Percentiles rank a stretch among this genome's conserved stretches.
Evolutionary conservation across 352 stramenopile genomes (phyloP).

Genomic region (Globisporangium canariense): DNA sequence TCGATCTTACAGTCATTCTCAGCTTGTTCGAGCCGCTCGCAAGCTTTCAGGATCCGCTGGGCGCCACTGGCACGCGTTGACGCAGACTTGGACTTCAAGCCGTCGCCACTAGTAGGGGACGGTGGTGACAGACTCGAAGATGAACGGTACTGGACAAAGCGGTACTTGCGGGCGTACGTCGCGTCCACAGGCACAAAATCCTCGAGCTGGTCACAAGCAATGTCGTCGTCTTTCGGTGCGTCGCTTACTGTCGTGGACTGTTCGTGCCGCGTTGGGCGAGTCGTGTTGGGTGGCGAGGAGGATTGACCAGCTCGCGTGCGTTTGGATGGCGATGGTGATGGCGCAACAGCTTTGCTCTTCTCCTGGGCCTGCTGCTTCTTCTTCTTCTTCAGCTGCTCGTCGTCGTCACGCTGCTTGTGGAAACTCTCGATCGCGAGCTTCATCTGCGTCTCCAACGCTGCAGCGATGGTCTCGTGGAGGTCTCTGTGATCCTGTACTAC

Average conservation of each 20-base stretch:
- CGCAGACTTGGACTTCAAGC: not conserved
- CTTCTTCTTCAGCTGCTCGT: conserved; percentile 11
- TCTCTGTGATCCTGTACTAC: conserved; percentile 22
- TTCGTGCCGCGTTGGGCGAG: not conserved
- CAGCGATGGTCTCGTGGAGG: conserved; percentile 47
- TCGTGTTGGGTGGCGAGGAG: not conserved
- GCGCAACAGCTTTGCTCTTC: not conserved
- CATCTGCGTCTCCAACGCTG: conserved; percentile 48
- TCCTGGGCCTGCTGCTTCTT: not conserved
- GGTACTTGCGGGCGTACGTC: conserved; percentile 44
- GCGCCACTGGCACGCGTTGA: conserved; percentile 22
- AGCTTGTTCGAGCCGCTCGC: conserved; percentile 44
- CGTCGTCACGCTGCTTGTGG: conserved; percentile 20
- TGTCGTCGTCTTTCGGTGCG: conserved; percentile 21
- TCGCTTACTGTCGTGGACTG: not conserved
- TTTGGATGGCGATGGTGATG: conserved; percentile 8
- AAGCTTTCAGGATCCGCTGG: conserved; percentile 56
- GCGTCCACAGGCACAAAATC: conserved; percentile 45
- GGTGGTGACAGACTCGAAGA: conserved; percentile 11
- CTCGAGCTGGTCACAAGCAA: conserved; percentile 41
- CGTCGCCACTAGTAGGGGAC: conserved; percentile 9
- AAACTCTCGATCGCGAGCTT: conserved; percentile 30
- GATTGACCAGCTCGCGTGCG: not conserved
- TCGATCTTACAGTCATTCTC: conserved; percentile 48
- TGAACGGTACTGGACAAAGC: conserved; percentile 30